Evolutionary conservation across 306 rosid species (phyloP).

Genomic region (Acacia acuminata): DNA sequence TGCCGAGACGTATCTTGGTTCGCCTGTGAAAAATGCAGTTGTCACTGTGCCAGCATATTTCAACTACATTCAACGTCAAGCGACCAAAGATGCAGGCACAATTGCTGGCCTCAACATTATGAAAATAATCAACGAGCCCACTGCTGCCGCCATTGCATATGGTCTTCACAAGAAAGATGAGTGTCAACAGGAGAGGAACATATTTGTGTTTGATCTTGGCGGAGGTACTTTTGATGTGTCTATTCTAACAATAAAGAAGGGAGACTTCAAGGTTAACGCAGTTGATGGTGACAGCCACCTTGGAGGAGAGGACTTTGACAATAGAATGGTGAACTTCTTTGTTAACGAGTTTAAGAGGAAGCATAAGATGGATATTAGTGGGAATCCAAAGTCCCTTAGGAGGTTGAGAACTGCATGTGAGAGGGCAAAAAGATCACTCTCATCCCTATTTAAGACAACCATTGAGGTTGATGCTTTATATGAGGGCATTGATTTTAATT

Average conservation of each 20-base stretch:
- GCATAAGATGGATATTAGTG: slow-evolving; percentile 1
- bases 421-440: neutral
- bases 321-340: slow-evolving; percentile 11
- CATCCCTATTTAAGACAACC: neutral
- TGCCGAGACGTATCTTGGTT: neutral
- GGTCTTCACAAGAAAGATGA: neutral
- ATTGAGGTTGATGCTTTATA: neutral
- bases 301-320: slow-evolving; percentile 12
- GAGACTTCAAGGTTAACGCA: neutral
- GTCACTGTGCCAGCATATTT: slow-evolving; percentile 33
- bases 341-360: slow-evolving; percentile 10
- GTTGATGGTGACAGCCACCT: slow-evolving; percentile 29
- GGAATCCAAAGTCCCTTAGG: neutral
- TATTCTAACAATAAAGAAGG: neutral
- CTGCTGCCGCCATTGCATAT: slow-evolving; percentile 32
- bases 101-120: slow-evolving; percentile 14
- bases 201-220: neutral
- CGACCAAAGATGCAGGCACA: slow-evolving; percentile 26
- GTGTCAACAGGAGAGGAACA: neutral
- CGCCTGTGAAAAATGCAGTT: neutral
- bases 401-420: slow-evolving; percentile 1
- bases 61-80: neutral
- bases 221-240: slow-evolving; percentile 35
- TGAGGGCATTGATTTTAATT: neutral
- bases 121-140: slow-evolving; percentile 20